Conservation (phyloP, 495 filamentous ascomycete species). For the Rostrohypoxylon terebratum region DNA sequence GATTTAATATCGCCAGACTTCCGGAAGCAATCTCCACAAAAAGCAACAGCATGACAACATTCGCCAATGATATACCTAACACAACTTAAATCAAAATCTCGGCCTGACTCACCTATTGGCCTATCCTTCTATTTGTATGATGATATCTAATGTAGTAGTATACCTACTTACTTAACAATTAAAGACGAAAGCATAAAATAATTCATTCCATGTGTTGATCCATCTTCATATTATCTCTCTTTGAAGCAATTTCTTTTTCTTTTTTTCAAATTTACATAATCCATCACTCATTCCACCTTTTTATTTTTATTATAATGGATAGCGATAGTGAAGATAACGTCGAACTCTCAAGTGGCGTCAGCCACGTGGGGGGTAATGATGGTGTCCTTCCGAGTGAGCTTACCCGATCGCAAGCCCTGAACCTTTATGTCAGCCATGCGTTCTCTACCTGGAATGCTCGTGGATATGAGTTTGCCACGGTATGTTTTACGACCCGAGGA, state of each 20-base stretch:
- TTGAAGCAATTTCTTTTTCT: not conserved
- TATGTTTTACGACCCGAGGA: slow-evolving; percentile 40
- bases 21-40: slow-evolving; percentile 13
- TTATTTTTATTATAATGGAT: slow-evolving; percentile 11
- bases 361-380: not conserved
- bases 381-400: slow-evolving; percentile 4
- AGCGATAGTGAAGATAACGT: slow-evolving; percentile 27
- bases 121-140: slow-evolving; percentile 14
- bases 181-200: not conserved
- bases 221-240: not conserved
- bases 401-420: slow-evolving; percentile 54
- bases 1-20: not conserved
- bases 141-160: not conserved
- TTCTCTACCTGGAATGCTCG: slow-evolving; percentile 54
- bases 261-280: too few species aligned
- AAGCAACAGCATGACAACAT: slow-evolving; percentile 18
- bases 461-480: slow-evolving; percentile 55
- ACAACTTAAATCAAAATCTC: slow-evolving; percentile 16
- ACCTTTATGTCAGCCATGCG: slow-evolving; percentile 64
- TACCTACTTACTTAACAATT: not conserved
- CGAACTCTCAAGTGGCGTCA: slow-evolving; percentile 7
- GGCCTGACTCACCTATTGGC: slow-evolving; percentile 39
- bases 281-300: too few species aligned
- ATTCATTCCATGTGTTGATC: not conserved
- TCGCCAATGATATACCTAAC: slow-evolving; percentile 19